Base-by-base conservation (phyloP, 2,329 filamentous ascomycete species). In the Xylariaceae sp. region DNA sequence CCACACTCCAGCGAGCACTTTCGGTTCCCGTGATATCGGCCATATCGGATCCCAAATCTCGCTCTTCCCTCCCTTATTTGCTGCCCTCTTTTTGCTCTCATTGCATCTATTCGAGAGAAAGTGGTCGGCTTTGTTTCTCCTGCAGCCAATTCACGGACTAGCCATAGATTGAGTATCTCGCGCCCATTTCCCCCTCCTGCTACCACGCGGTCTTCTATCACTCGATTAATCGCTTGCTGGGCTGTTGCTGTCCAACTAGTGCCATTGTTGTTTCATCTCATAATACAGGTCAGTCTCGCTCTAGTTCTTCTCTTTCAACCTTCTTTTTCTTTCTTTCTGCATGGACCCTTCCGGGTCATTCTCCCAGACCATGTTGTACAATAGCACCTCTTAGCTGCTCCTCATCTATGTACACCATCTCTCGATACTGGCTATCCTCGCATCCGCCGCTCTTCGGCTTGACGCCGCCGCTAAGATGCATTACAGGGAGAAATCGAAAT, bases 391-490 rank as follows among this genome's bases (percentile, higher is more conserved):
- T 44, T 49, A 53, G 45, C 55, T 50, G 47, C 35, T 47, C 40
- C 49, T 53, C 44, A 45, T 54, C 52, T 55, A 56, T 58, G 55
- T 54, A 50, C 50, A 56, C 48, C 56, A 44, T 50, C 57, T 35
- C 53, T 49, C 49, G 46, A 51, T 50, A 47, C 59, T 52, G 56
- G 56, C 57, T 51, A 36, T 50, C 56, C 52, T 50, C 53, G 45
- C 44, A 50, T 49, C 55, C 52, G 52, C 57, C 59, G 53, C 53
- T n/a, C 47, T 46, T 50, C 57, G 59, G 56, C 58, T 57, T 57
- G 54, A 54, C 53, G 54, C 56, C 53, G 54, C 56, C 57, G 67
- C 71, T 74, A 73, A 75, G 64, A 79, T 79, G 74, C 73, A 72
- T 69, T 53, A 64, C 61, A 77, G 69, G 70, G 69, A 72, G 45